Percentiles rank a stretch among this genome's conserved stretches.
phyloP scores from a whole-genome alignment of 1,284 basidiomycete genomes.

The Cutaneotrichosporon mucoides region DNA sequence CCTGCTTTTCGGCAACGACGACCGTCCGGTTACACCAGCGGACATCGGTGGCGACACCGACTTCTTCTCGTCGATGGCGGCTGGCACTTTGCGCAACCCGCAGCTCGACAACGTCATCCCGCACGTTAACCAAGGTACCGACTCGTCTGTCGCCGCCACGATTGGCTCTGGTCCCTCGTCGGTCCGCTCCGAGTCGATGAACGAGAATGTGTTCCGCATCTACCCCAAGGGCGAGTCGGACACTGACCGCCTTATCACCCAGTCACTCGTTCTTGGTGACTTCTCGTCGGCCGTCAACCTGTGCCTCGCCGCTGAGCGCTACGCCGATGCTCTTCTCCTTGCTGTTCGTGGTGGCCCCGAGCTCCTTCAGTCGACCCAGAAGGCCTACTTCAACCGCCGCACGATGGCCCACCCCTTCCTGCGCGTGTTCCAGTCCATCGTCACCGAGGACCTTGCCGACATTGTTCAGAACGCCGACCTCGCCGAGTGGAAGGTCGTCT shows the following conservation, averaged over 20 bases:
- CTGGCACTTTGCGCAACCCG: constrained; percentile 55
- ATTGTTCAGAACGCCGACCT: constrained; percentile 97
- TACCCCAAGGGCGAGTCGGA: constrained; percentile 86
- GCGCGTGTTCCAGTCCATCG: constrained; percentile 91
- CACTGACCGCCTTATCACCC: constrained; percentile 82
- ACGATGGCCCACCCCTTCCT: constrained; percentile 78
- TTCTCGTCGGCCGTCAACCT: constrained; percentile 89
- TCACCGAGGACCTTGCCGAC: constrained; percentile 85
- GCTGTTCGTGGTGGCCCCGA: constrained; percentile 87
- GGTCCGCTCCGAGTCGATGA: constrained; percentile 65
- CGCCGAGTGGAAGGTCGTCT: constrained; percentile 93
- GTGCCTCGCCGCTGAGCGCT: constrained; percentile 83
- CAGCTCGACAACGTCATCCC: constrained; percentile 64
- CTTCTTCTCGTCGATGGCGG: constrained; percentile 78
- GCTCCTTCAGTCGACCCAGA: constrained; percentile 84
- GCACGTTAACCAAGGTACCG: constrained; percentile 69
- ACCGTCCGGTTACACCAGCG: constrained; percentile 37
- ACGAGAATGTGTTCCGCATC: constrained; percentile 76
- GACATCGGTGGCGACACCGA: constrained; percentile 64
- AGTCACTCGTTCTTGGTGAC: constrained; percentile 90
- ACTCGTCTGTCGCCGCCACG: constrained; percentile 86
- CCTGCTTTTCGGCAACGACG: constrained; percentile 58
- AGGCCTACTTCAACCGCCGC: constrained; percentile 84
- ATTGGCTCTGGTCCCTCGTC: constrained; percentile 82
- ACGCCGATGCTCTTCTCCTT: constrained; percentile 89